Evolutionary conservation across 805 yeast species (phyloP), one percentile per base, ranked within the genome.

Genomic region (Lachancea cidri): DNA sequence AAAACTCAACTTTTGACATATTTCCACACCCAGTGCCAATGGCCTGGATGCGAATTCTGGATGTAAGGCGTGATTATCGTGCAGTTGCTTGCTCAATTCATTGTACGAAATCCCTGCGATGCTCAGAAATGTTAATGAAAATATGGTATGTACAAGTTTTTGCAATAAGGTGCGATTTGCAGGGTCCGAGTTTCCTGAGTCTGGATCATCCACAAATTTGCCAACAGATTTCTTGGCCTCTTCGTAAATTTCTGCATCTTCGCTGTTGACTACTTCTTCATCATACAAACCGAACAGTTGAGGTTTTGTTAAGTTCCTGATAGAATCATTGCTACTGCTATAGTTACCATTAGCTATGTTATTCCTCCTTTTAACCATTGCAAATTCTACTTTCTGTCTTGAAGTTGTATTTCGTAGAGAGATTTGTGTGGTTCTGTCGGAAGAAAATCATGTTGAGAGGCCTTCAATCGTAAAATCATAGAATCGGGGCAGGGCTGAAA

Each of bases 101-200:
- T 78, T 73, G 57, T 77, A 79, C 5, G 73, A 50, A 38, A 70
- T 72, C 8, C 86, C 84, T 22, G 73, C 66, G 4, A 61, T 42
- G 7, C 75, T 68, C 19, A 72, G 50, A 2, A 62, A 40, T 2
- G 48, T 16, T 3, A 53, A 24, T 9, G 57, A 51, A 14, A 43
- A 43, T 7, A 52, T 15, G 8, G 47, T 30, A 27, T 27, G 38
- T n/a, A 19, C 9, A 8, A 16, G 24, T 29, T 17, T 33, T 33
- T 36, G 42, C 27, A 46, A 9, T 27, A 8, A 15, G 9, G 37
- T 29, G 9, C 38, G 38, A 24, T 37, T n/a, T 39, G 16, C 48
- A 25, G 33, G 19, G 4, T 29, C 17, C 18, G 15, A 18, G 39
- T 9, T 46, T 14, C 9, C 41, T 30, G 32, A 53, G 53, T 29